Evolutionary conservation across 169 alveolate species (phyloP).

Genomic region (Eimeria necatrix): DNA sequence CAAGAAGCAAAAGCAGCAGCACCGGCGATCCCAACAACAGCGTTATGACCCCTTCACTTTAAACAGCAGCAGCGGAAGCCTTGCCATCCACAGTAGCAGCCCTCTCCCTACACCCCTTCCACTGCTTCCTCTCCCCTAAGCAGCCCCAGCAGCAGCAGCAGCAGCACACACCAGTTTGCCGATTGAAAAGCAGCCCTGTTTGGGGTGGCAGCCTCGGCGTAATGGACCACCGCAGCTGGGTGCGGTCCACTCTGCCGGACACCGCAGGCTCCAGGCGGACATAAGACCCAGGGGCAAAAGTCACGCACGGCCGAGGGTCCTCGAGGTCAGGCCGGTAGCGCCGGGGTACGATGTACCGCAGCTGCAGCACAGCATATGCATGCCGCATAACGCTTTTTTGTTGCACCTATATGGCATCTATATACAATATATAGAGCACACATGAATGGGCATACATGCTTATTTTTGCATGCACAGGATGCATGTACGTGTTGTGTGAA

Average conservation of each 20-base stretch:
- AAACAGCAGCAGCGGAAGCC: neutral
- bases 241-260: conserved; percentile 69
- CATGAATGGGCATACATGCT: too few species aligned
- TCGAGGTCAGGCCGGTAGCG: conserved; percentile 80
- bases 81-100: neutral
- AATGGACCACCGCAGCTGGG: conserved; percentile 71
- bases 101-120: neutral
- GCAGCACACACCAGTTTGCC: conserved; percentile 29
- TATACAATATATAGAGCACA: too few species aligned
- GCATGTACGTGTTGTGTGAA: too few species aligned
- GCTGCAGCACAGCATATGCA: conserved; percentile 51
- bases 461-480: too few species aligned
- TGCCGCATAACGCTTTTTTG: too few species aligned
- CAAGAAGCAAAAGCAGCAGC: too few species aligned
- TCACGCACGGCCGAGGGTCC: conserved; percentile 85
- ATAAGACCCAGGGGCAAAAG: conserved; percentile 79
- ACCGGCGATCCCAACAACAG: too few species aligned
- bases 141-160: neutral
- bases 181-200: conserved; percentile 54
- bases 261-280: conserved; percentile 83
- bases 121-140: neutral
- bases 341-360: conserved; percentile 81
- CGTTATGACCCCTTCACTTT: neutral
- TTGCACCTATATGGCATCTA: too few species aligned
- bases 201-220: conserved; percentile 64